Conservation (phyloP, 2,329 filamentous ascomycete genomes). For the Claviceps citrina region DNA sequence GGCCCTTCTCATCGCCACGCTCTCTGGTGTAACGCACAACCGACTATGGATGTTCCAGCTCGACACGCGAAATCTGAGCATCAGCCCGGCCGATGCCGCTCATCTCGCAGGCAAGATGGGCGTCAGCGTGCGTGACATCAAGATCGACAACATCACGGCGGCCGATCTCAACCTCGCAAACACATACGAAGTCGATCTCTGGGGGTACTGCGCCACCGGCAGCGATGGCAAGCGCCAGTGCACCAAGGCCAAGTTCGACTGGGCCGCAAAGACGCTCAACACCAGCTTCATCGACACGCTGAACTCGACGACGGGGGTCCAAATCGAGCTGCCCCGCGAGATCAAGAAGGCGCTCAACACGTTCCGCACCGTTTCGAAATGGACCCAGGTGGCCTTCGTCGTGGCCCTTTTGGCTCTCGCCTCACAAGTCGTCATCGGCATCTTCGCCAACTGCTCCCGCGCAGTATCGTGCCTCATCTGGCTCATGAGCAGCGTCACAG, state of each 20-base stretch:
- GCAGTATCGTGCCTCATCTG: conserved; percentile 71
- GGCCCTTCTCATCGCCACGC: conserved; percentile 43
- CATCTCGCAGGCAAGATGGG: conserved; percentile 18
- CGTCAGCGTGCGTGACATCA: conserved; percentile 11
- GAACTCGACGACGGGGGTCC: conserved; percentile 30
- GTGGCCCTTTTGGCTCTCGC: conserved; percentile 55
- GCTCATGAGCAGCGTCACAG: conserved; percentile 52
- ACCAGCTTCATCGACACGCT: conserved; percentile 41
- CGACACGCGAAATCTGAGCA: conserved; percentile 43
- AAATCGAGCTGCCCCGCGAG: conserved; percentile 51
- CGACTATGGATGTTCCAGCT: conserved; percentile 43
- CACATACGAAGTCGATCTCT: conserved; percentile 68
- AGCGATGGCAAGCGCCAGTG: conserved; percentile 44
- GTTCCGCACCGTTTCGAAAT: conserved; percentile 61
- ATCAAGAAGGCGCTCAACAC: conserved; percentile 52
- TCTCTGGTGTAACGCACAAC: conserved; percentile 41
- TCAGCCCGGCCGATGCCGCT: conserved; percentile 19
- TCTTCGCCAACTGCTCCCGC: conserved; percentile 71
- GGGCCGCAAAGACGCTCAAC: conserved; percentile 58
- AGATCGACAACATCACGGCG: conserved; percentile 38
- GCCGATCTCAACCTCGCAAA: conserved; percentile 49
- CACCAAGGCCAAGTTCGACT: conserved; percentile 56
- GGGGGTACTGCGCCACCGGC: conserved; percentile 66
- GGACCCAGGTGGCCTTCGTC: conserved; percentile 71
- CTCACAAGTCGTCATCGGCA: conserved; percentile 58